Base-by-base conservation (phyloP, 305 asterid species). In the Euphrasia arctica region DNA sequence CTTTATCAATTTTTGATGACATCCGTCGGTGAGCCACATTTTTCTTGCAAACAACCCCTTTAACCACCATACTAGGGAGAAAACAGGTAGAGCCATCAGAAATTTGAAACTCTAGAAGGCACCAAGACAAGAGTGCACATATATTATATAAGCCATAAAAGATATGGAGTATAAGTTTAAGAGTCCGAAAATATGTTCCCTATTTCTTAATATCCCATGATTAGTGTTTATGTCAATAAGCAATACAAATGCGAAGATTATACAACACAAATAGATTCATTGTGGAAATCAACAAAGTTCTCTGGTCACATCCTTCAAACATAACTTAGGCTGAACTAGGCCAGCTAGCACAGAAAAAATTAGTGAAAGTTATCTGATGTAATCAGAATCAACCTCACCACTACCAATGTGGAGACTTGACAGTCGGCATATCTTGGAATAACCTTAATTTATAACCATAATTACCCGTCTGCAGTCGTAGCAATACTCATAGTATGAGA, bases 11-110 rank as follows among this genome's bases (percentile, higher is more conserved):
- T 78, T 78, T 86, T 74, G 96, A 82, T 54, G 70, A 70, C 95
- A 89, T 89, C 67, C 92, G 73, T 45, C 92, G 83, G 71, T 86
- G 95, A 67, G 96, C 95, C 78, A 89, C 96, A 68, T 89, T 89
- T 81, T 89, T 89, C 83, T 89, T 86, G 80, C 96, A 89, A 63
- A 86, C 95, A 11, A 86, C 52, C 76, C 71, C 95, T 74, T 80
- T 86, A 57, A 86, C 77, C 72, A 84, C 88, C 83, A 4, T 73
- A 73, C 96, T 85, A 72, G 62, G 48, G 61, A 73, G 61, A 69
- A 70, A 56, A 77, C 71, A 67, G 67, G 22, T 43, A 56, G 58
- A 70, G 50, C 60, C 77, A 71, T 76, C 72, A 74, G 76, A 60
- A 60, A 13, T 52, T 45, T 70, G 51, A 55, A 66, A 68, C 31